Conservation (phyloP, 176 grass and related monocot species). For the Echinochloa phyllopogon region DNA sequence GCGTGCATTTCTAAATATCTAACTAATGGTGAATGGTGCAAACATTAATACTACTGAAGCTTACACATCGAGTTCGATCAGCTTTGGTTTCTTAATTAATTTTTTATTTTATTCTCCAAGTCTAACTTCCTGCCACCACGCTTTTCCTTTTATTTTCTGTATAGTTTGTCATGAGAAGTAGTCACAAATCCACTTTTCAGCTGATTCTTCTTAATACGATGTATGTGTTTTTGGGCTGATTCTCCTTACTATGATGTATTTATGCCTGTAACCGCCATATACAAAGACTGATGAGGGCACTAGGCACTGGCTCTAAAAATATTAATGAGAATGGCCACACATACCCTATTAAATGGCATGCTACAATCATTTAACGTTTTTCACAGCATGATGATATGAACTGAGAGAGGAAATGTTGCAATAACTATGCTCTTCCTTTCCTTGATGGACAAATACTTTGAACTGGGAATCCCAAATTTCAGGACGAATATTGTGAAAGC, state of each 20-base stretch:
- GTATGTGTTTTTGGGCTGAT: neutral
- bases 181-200: no score
- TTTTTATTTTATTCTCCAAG: neutral
- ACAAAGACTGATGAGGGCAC: neutral
- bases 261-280: neutral
- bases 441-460: neutral
- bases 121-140: neutral
- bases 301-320: neutral
- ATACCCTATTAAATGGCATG: neutral
- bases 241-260: neutral
- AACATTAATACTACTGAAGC: neutral
- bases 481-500: neutral
- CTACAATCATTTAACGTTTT: neutral
- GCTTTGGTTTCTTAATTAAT: neutral
- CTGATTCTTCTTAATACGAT: no score
- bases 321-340: neutral
- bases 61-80: neutral
- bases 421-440: neutral
- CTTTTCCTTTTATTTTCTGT: no score
- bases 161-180: no score
- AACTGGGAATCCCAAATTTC: neutral
- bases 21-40: neutral
- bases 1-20: neutral
- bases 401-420: neutral
- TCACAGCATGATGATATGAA: neutral